Percentiles rank a stretch among this genome's conserved stretches.
Conservation (phyloP, 2,329 filamentous ascomycete genomes). For the Dactylellina parvicollis region DNA sequence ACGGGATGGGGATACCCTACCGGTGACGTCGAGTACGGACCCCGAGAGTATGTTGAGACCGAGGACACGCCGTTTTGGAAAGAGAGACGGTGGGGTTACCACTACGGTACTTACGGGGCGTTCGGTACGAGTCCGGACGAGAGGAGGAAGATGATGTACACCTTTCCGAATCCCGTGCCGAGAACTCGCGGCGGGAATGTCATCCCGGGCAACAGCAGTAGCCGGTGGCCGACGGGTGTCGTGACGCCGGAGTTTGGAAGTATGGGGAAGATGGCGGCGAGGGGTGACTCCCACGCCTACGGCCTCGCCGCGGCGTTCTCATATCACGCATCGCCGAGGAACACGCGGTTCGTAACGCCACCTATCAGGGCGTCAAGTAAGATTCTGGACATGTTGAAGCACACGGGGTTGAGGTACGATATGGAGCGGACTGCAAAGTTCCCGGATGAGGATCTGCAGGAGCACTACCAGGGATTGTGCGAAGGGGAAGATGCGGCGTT, state of each 20-base stretch:
- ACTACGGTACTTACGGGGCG: constrained; percentile 40
- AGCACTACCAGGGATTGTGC: constrained; percentile 43
- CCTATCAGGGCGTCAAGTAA: constrained; percentile 51
- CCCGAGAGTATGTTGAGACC: constrained; percentile 43
- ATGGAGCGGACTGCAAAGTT: constrained; percentile 29
- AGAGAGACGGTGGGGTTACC: constrained; percentile 44
- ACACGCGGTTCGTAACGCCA: constrained; percentile 46
- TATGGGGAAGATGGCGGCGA: constrained; percentile 25
- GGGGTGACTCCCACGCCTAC: constrained; percentile 16
- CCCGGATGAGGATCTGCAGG: constrained; percentile 50
- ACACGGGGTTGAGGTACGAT: constrained; percentile 32
- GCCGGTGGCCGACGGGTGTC: constrained; percentile 37
- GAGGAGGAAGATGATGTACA: constrained; percentile 46
- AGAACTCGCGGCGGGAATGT: constrained; percentile 44
- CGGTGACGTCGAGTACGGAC: constrained; percentile 27
- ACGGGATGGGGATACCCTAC: constrained; percentile 21
- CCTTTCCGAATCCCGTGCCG: constrained; percentile 8
- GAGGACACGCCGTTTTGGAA: constrained; percentile 53
- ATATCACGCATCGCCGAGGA: constrained; percentile 46
- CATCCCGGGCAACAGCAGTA: constrained; percentile 42
- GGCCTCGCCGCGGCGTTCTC: constrained; percentile 49
- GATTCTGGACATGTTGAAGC: constrained; percentile 44
- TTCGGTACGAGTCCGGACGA: constrained; percentile 40
- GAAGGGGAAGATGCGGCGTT: constrained; percentile 40
- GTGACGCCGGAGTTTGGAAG: constrained; percentile 48